Base-by-base conservation (phyloP, 1,139 yeast genomes). In the Kodamaea ohmeri region DNA sequence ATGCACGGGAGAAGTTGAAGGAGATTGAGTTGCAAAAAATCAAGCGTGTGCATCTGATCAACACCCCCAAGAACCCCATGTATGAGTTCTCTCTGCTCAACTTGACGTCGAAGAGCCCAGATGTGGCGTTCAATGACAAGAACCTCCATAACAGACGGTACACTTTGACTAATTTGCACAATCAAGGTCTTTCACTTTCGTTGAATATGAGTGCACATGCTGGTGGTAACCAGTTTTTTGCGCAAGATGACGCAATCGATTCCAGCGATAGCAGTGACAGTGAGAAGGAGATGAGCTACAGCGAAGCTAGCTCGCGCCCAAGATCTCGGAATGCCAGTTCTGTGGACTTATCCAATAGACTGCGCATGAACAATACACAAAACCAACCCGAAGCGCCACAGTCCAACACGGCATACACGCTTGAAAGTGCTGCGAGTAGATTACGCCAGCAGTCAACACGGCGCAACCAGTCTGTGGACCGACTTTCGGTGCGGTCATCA, bases 131-230 rank as follows among this genome's bases (percentile, higher is more conserved):
- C 36, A 47, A 22, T 37, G 37, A 32, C 11, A 26, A 17, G 9
- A 44, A 38, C n/a, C 50, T 54, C 25, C 50, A 47, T 20, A 65
- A 66, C 36, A 53, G 74, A 43, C 54, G 74, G 32, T 76, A 73
- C 44, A 73, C 80, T 11, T 60, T 80, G 11, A 73, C 85, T 4
- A 78, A 76, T 42, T 56, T 82, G 38, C 92, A 84, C 50, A 78
- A 77, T 43, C 70, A 83, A 52, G 96, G 96, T 0, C 76, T 86
- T 12, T 77, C 90, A 0, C 66, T 87, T 37, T 67, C 73, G 8
- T 59, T 70, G 34, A 81, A 83, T 37, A 83, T 88, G 80, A 83
- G 80, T 40, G 76, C 90, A 0, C 68, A 61, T 37, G 51, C 50
- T 16, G 48, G 46, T 6, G 57, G 58, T 2, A 63, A 59, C 12